Base-by-base conservation (phyloP, 768 basidiomycete genomes). In the Hygrocybe punicea region DNA sequence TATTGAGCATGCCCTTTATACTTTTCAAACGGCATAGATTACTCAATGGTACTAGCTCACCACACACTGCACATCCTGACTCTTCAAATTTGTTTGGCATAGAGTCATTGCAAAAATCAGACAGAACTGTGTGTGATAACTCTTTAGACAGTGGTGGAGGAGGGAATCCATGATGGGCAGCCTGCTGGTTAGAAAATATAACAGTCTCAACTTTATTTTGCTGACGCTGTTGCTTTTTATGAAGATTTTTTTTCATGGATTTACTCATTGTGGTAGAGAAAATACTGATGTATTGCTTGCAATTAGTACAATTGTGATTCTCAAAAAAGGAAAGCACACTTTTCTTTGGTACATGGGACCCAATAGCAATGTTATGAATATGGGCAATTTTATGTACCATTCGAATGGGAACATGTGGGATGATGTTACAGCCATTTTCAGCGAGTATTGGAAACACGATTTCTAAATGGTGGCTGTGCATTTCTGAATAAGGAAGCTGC, bases 41-140 rank as follows among this genome's bases (percentile, higher is more conserved):
- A 1, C 11, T 21, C 11, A 37, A 21, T 13, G 53, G 55, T 3
- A 25, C 58, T 19, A 71, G 54, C 33, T 60, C 33, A 3, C 67
- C 71, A 61, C 71, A 73, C 11, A 73, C 69, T 2, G 67, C 64
- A 63, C 71, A 73, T 16, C 71, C 69, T 19, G 54, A 53, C 55
- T 73, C 72, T 47, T 65, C 55, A 44, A 70, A 45, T 13, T 46
- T 25, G 10, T 39, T 34, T 24, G 58, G 52, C 11, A 6, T 8
- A 11, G 25, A 53, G 17, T 39, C 44, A 3, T 47, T 46, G 34
- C 58, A 58, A 10, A 49, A 53, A 29, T 39, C 53, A 29, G 42
- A 48, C 7, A 48, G 29, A 11, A 58, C 39, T 10, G 23, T 48
- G 17, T 58, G 50, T 21, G 24, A 4, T 2, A 53, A n/a, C 19